Percentiles rank a stretch among this genome's conserved stretches.
Conservation (phyloP, 139 green algal genomes). For the Chlorella sp. region DNA sequence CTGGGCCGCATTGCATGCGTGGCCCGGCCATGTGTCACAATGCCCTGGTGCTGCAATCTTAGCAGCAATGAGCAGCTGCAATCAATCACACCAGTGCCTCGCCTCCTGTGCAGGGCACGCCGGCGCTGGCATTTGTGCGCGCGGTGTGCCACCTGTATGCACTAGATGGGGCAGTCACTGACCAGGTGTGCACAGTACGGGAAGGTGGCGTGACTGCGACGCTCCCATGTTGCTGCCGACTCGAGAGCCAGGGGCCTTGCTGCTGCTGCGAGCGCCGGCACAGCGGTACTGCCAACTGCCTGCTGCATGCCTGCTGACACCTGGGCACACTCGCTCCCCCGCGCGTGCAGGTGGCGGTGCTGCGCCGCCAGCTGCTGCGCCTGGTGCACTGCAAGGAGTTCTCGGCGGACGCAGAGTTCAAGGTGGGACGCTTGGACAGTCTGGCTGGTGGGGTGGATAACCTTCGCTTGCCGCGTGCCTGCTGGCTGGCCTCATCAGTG, state of each 20-base stretch:
- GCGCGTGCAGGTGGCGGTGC: constrained; percentile 55
- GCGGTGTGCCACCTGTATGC: constrained; percentile 75
- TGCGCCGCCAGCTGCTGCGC: constrained; percentile 84
- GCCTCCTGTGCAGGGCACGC: constrained; percentile 50
- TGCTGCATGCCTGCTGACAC: not conserved
- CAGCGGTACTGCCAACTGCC: no score
- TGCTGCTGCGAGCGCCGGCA: no score
- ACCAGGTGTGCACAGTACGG: constrained; percentile 57
- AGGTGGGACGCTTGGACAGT: constrained; percentile 32
- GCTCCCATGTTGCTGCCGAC: not conserved
- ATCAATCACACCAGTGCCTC: no score
- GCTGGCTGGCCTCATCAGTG: no score
- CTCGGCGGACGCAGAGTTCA: constrained; percentile 68
- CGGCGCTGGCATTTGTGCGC: constrained; percentile 87
- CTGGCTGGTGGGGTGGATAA: no score
- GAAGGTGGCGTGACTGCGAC: not conserved
- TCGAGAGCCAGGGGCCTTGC: not conserved
- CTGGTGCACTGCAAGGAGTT: constrained; percentile 90
- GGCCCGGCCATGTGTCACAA: no score
- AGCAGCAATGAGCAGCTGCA: no score
- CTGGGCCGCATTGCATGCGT: no score
- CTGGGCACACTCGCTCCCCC: not conserved
- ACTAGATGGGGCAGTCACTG: constrained; percentile 68
- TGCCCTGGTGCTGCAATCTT: no score
- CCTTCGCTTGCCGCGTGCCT: not conserved